Base-by-base conservation (phyloP, 441 rosid species). In the Pelargonium myrrhifolium region DNA sequence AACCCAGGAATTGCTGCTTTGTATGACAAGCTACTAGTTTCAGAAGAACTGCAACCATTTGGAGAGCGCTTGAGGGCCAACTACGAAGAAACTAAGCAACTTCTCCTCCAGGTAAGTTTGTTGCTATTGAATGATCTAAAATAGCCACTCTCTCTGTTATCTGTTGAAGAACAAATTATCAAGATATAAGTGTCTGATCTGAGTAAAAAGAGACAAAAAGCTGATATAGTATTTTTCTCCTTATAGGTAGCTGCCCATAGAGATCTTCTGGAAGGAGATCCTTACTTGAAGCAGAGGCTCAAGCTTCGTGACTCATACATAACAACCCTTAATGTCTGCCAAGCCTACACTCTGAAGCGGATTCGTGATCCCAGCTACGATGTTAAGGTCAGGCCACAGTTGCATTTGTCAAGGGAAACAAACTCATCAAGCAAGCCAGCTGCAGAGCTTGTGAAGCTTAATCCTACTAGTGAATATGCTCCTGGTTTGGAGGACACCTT, bases 401-500 rank as follows among this genome's bases (percentile, higher is more conserved):
- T 92, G 60, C 85, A 35, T 9, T 35, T 35, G 39, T 35, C 87
- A 0, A 89, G 65, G 77, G 96, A 92, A 75, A 79, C 87, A 12
- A 76, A 76, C 71, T 89, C 87, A 58, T 79, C 93, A 0, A 83
- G 81, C 89, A 89, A 86, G 51, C 83, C 87, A 0, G 91, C 82
- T 0, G 76, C 81, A 62, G 96, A 89, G 72, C 93, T 90, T 20
- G 79, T 89, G 71, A 86, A 84, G 71, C 80, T 93, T 73, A 93
- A 90, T 80, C 85, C 88, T 0, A 82, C 84, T 1, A 90, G 97
- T 0, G 98, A 93, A 12, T 87, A 93, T 22, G 91, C 88, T 1
- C 97, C 96, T 14, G 93, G 97, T 31, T 76, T 93, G 71, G 97
- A 90, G 78, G 98, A 93, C 75, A 90, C 98, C 72, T 89, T 93